These are phyloP conservation scores for Aureobasidium sp. DNA, from an alignment of 2,329 filamentous ascomycete genomes.

Conservation along the genomic window DNA sequence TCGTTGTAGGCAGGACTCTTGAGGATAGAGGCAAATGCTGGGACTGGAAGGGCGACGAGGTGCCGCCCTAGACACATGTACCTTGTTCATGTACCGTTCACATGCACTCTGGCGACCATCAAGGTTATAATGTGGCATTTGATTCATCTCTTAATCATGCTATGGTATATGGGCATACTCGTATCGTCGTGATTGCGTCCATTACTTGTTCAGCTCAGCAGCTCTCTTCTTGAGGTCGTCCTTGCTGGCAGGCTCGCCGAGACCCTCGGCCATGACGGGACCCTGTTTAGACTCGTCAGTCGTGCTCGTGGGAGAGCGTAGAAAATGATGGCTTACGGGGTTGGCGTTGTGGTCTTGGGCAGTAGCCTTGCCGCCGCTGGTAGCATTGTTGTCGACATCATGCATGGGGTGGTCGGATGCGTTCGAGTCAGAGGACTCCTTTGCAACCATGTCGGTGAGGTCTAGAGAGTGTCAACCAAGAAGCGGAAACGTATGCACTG, in stretches of 20 bases:
- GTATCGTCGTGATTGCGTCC: not conserved
- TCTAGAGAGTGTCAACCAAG: constrained; percentile 20
- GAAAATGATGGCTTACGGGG: constrained; percentile 23
- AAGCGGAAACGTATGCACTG: not conserved
- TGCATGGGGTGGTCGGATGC: constrained; percentile 30
- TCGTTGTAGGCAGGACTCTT: constrained; percentile 42
- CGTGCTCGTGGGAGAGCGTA: constrained; percentile 12
- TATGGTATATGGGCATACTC: constrained; percentile 5
- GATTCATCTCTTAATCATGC: constrained; percentile 3
- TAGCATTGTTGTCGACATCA: constrained; percentile 24
- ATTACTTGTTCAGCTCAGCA: constrained; percentile 42
- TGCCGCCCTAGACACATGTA: constrained; percentile 39
- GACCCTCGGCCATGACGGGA: constrained; percentile 36
- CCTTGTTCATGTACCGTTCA: not conserved
- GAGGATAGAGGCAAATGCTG: constrained; percentile 54
- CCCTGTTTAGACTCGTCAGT: constrained; percentile 24
- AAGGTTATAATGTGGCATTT: not conserved
- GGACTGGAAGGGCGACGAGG: constrained; percentile 60
- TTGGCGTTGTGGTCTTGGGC: constrained; percentile 34
- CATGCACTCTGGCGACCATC: not conserved
- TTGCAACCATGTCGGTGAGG: constrained; percentile 38
- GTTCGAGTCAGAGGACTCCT: constrained; percentile 34
- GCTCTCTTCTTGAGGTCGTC: constrained; percentile 41
- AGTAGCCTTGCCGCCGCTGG: constrained; percentile 28
- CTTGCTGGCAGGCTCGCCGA: constrained; percentile 38